Base-by-base conservation (phyloP, 129 eudicot genomes). In the Flaveria ramosissima region DNA sequence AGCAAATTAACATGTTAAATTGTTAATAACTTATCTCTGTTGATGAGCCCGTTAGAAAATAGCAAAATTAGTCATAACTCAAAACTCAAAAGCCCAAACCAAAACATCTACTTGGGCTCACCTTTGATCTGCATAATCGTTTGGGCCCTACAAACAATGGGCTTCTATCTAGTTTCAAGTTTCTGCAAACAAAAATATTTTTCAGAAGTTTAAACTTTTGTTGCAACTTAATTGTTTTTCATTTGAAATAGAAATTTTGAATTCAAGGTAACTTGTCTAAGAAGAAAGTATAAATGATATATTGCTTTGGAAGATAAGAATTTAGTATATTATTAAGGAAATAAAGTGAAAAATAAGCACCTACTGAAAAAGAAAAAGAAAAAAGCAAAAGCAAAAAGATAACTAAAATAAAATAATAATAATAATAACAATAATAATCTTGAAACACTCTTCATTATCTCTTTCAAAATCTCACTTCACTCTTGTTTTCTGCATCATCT, bases 391-490 rank as follows among this genome's bases (percentile, higher is more conserved):
- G 46, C 21, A 36, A 15, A 30, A 63, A 63, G 46, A 63, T 30
- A 30, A 30, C 14, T 8, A 30, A 27, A 15, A 15, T 63, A 63
- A 62, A 61, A 61, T 11, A 24, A 61, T 30, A 26, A 0, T 26
- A 61, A 24, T 30, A 36, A 32, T 36, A 61, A 62, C 0, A 61
- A 26, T 61, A 60, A 23, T 5, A 60, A 23, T 10, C n/a, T 60
- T 60, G 41, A 64, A 73, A 79, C 24, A 51, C 14, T 72, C 47
- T 27, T 53, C 63, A 56, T 17, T 41, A 2, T 74, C 53, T 43
- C 64, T 43, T 73, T 70, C 83, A 67, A 73, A 67, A 74, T 74
- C 60, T 68, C 80, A 74, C 53, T 56, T 56, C 71, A 56, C 14
- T 80, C 46, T 70, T 56, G 56, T 74, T 51, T 66, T 69, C 65